Evolutionary conservation across 192 early-diverging fungal species (phyloP), one percentile per base, ranked within the genome.

Genomic region (Endogone sp.): DNA sequence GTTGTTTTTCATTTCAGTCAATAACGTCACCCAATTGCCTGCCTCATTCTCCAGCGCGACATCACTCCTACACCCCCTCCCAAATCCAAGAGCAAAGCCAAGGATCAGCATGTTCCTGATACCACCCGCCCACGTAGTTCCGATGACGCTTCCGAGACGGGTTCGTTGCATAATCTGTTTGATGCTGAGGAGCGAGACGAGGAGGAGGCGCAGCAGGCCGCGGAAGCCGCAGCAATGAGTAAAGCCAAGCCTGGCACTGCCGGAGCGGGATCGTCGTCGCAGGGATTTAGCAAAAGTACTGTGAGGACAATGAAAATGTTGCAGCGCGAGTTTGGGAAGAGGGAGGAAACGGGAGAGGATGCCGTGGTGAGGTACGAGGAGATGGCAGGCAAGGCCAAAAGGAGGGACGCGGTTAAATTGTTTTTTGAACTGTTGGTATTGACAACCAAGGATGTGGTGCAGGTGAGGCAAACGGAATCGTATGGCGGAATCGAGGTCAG

Each of bases 341-440:
- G 75, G 9, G 75, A 80, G 60, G 66, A 67, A 60, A 56, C 68
- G 3, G 58, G 60, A 23, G 68, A 71, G 25, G 71, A 64, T n/a
- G 26, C 56, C 2, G 60, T 67, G 27, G 64, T 61, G 9, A 62
- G 57, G 10, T 69, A 69, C 60, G 22, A 16, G 37, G 37, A 49
- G 25, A 29, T 74, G 13, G 23, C 66, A 67, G 64, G 76, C 64
- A 70, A 74, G 23, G 79, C 82, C 44, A 86, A 82, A 30, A 84
- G 90, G 26, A 69, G 81, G 10, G 92, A 91, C 62, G 92, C 92
- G 16, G 94, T 89, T 29, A 86, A 87, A 60, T 73, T 94, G 57
- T 99, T 99, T 76, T 98, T 95, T 78, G 97, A 99, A 74, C 68
- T 98, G 25, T 79, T 99, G 30, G 91, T 97, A 3, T 79, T 99